phyloP scores from a whole-genome alignment of 1,284 basidiomycete genomes.

The Boletus sp. region DNA sequence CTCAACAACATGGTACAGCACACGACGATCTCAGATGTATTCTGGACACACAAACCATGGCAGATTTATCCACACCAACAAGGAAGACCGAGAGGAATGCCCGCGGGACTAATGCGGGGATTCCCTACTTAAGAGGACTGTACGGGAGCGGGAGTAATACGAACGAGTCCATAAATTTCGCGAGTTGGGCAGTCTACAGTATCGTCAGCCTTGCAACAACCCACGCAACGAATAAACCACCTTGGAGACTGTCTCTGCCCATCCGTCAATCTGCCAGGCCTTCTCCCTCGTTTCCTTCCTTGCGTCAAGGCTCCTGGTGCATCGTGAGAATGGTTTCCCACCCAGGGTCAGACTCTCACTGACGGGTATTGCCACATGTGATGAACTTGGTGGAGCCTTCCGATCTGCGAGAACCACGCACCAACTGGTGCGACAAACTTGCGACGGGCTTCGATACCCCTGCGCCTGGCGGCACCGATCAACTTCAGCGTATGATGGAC shows the following conservation, averaged over 20 bases:
- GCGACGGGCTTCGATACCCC: conserved; percentile 82
- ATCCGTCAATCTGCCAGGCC: conserved; percentile 90
- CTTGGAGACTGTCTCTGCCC: conserved; percentile 92
- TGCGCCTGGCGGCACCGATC: conserved; percentile 51
- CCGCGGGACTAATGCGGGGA: background rate
- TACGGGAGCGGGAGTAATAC: conserved; percentile 72
- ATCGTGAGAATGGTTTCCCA: conserved; percentile 15
- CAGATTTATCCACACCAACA: background rate
- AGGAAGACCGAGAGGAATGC: conserved; percentile 2
- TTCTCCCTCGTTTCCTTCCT: conserved; percentile 81
- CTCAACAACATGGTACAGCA: too few relatives aligned
- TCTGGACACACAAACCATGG: too few relatives aligned
- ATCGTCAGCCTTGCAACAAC: conserved; percentile 8
- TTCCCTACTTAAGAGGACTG: conserved; percentile 69
- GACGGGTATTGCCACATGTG: conserved; percentile 94
- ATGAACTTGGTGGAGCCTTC: conserved; percentile 85
- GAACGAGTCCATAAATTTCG: conserved; percentile 74
- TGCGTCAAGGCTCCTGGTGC: conserved; percentile 65
- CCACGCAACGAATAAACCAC: conserved; percentile 36
- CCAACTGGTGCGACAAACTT: conserved; percentile 84
- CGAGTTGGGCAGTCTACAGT: conserved; percentile 71
- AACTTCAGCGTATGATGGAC: background rate
- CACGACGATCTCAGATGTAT: conserved; percentile 66
- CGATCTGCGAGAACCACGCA: conserved; percentile 93
- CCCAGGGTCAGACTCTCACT: conserved; percentile 32